A percentile compares a stretch with the other conserved stretches of the same genome.
These are phyloP conservation scores for Leishmania martiniquensis DNA, from an alignment of 208 protist species.

Conservation along the genomic window DNA sequence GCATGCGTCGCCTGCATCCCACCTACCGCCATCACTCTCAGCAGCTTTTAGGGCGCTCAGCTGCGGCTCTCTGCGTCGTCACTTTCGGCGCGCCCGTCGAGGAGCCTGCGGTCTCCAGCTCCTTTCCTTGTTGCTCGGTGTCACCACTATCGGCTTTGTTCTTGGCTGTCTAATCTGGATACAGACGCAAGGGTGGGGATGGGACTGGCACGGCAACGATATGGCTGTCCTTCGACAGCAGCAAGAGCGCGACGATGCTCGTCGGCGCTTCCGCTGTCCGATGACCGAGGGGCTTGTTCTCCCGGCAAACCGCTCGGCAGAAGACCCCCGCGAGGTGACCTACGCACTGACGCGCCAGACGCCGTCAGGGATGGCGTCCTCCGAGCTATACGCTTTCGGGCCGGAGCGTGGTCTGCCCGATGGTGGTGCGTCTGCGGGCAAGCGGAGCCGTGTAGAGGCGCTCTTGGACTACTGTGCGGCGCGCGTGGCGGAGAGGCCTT, in stretches of 20 bases:
- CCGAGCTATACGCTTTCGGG: neutral
- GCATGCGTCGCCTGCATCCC: neutral
- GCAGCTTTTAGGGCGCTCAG: neutral
- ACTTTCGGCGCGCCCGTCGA: neutral
- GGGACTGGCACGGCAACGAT: neutral
- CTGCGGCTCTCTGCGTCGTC: neutral
- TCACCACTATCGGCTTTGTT: neutral
- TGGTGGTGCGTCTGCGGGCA: neutral
- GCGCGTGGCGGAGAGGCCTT: constrained; percentile 12
- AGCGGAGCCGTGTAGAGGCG: constrained; percentile 1
- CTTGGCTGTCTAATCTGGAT: neutral
- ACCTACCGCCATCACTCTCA: neutral
- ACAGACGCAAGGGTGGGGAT: neutral
- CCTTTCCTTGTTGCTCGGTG: neutral
- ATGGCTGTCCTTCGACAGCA: neutral
- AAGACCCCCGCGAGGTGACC: neutral
- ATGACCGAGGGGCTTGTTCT: constrained; percentile 1
- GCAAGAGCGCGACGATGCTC: constrained; percentile 3
- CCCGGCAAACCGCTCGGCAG: neutral
- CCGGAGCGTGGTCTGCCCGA: neutral
- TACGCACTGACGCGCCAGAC: neutral
- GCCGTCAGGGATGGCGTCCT: neutral
- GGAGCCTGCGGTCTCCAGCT: neutral
- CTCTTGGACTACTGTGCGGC: constrained; percentile 23
- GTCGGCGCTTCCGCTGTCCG: neutral